Evolutionary conservation across 2,329 filamentous ascomycete genomes (phyloP), one percentile per base, ranked within the genome.

Genomic region (Cadophora malorum): DNA sequence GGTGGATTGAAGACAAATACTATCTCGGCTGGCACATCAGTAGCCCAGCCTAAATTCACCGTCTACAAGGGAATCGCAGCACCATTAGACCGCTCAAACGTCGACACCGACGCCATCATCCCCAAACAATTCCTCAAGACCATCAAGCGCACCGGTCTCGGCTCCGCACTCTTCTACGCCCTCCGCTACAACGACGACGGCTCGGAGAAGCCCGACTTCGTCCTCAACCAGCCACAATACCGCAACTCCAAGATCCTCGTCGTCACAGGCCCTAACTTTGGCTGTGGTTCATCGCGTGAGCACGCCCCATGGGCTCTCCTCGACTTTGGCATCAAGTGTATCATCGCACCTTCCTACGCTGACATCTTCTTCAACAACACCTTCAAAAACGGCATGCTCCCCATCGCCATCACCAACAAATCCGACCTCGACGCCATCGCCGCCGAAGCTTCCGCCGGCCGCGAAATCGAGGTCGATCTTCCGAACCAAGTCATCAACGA

Each of bases 311-410:
- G 96, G 96, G 95, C 96, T 6, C 87, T 98, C 28, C 89, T 97
- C 67, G 96, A 98, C 81, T 98, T 98, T 75, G 96, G 96, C 74
- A 97, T 99, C 83, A 93, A 91, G 78, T 95, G 91, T 79, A 86
- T 98, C 76, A 97, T 98, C 74, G 96, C 95, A 0, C 93, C 93
- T 1, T 94, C 91, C n/a, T 92, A 88, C 74, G 92, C 91, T 67
- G 93, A 97, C 78, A 99, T 99, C 80, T 97, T 97, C 88, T 96
- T 95, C 88, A 97, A 97, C 88, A 99, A 99, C 85, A 96, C 92
- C n/a, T 98, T 97, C 88, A 98, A 99, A 87, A 99, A 99, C 83
- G 95, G 95, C 83, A 98, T 98, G 96, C 84, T 98, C 71, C 94
- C 95, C 59, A 88, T 98, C 69, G 82, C 85, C 68, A 91, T 98